Percentiles rank a stretch among this genome's conserved stretches.
Evolutionary conservation across 176 grass and related monocot species (phyloP).

Genomic region (Panicum miliaceum): DNA sequence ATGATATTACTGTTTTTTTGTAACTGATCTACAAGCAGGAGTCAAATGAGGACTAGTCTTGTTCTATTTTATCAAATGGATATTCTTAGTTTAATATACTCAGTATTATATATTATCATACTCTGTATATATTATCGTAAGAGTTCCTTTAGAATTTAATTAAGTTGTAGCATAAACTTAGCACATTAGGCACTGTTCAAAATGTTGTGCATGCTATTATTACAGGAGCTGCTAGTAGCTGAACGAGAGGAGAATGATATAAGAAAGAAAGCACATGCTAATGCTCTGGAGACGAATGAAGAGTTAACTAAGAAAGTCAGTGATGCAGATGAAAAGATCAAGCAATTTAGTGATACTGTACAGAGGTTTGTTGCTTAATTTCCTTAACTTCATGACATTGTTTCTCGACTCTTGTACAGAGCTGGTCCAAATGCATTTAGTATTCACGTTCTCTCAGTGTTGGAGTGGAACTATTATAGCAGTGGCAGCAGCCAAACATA

Average conservation of each 20-base stretch:
- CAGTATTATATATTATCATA: background rate
- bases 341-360: slow-evolving; percentile 56
- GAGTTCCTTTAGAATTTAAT: background rate
- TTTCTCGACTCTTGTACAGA: slow-evolving; percentile 31
- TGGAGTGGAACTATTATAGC: slow-evolving; percentile 14
- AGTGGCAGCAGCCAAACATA: background rate
- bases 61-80: slow-evolving; percentile 17
- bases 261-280: slow-evolving; percentile 55
- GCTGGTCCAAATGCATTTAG: slow-evolving; percentile 5
- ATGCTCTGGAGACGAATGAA: slow-evolving; percentile 61
- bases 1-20: background rate
- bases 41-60: background rate
- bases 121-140: background rate
- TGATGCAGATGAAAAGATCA: slow-evolving; percentile 53
- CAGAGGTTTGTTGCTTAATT: slow-evolving; percentile 58
- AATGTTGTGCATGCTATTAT: slow-evolving; percentile 39
- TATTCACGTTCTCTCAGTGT: slow-evolving; percentile 17
- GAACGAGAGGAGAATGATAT: slow-evolving; percentile 55
- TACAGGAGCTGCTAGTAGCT: slow-evolving; percentile 60
- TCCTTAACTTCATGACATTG: slow-evolving; percentile 7
- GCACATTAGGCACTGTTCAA: background rate
- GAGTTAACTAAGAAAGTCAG: slow-evolving; percentile 63
- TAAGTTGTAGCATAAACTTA: slow-evolving; percentile 34
- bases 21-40: background rate
- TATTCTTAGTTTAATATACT: slow-evolving; percentile 11